Conservation (phyloP, 2,329 filamentous ascomycete genomes). For the Fusarium sp. region DNA sequence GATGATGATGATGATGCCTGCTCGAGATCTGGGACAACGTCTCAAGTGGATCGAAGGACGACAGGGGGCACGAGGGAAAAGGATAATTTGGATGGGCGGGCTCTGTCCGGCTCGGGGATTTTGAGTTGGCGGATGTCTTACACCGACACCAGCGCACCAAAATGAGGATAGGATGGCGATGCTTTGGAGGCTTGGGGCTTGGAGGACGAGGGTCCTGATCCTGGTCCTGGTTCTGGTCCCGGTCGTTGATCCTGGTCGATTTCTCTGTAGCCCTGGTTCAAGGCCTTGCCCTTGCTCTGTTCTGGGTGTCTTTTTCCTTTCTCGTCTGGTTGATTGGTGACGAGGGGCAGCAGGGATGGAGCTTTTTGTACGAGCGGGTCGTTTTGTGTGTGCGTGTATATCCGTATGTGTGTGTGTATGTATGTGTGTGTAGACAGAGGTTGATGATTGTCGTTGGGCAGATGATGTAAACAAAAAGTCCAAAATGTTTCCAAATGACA, state of each 20-base stretch:
- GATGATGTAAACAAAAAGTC: conserved; percentile 17
- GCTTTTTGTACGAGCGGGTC: conserved; percentile 6
- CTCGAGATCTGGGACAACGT: conserved; percentile 42
- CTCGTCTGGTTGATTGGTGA: conserved; percentile 33
- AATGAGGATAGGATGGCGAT: conserved; percentile 14
- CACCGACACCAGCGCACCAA: conserved; percentile 15
- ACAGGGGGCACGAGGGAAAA: conserved; percentile 27
- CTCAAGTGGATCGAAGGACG: conserved; percentile 40
- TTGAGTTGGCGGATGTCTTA: conserved; percentile 45
- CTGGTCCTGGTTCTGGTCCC: conserved; percentile 12
- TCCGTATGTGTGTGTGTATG: conserved; percentile 8
- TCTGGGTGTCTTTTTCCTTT: conserved; percentile 33
- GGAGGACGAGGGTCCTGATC: conserved; percentile 17
- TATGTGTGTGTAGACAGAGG: background rate
- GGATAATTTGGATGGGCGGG: conserved; percentile 19
- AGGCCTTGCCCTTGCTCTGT: conserved; percentile 30
- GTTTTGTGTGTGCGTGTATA: background rate
- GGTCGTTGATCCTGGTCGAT: conserved; percentile 11
- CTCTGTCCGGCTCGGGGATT: conserved; percentile 36
- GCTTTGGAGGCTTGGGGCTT: conserved; percentile 23
- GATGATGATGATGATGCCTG: conserved; percentile 40
- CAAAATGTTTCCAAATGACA: conserved; percentile 1
- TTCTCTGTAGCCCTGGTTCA: conserved; percentile 18
- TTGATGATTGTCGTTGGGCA: conserved; percentile 15
- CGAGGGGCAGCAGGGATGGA: conserved; percentile 25